Percentiles rank a stretch among this genome's conserved stretches.
Conservation (phyloP, 176 grass and related monocot genomes). For the Zea luxurians region DNA sequence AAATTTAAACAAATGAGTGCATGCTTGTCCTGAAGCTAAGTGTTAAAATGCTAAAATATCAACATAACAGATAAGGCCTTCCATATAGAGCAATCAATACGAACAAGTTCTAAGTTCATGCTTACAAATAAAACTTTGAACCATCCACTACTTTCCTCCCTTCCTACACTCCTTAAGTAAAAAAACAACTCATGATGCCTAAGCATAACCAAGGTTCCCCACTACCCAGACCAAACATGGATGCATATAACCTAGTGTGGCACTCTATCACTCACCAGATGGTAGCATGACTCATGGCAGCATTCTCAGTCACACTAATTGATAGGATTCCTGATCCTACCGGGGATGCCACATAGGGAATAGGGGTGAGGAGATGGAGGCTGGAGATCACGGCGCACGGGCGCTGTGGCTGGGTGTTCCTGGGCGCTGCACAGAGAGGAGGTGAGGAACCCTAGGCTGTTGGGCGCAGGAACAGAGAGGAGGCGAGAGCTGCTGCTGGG, state of each 20-base stretch:
- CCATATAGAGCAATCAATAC: slow-evolving; percentile 8
- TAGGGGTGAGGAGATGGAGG: too few species aligned
- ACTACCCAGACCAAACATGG: slow-evolving; percentile 1
- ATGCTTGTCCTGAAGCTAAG: slow-evolving; percentile 5
- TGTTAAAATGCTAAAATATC: slow-evolving; percentile 23
- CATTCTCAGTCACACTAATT: background rate
- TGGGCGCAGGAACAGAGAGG: too few species aligned
- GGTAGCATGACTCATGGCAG: background rate
- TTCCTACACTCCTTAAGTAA: background rate
- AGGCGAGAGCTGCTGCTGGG: too few species aligned
- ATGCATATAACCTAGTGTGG: background rate
- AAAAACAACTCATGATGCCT: background rate
- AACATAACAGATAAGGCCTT: slow-evolving; percentile 25
- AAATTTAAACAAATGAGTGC: slow-evolving; percentile 19
- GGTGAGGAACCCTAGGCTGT: too few species aligned
- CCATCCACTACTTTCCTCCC: background rate
- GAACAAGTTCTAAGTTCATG: background rate
- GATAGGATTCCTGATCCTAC: too few species aligned
- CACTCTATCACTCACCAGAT: slow-evolving; percentile 5
- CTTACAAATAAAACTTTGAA: slow-evolving; percentile 19
- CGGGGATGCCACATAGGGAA: too few species aligned
- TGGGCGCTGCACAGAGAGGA: too few species aligned
- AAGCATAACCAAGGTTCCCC: slow-evolving; percentile 9
- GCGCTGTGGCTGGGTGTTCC: too few species aligned
- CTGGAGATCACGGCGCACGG: too few species aligned